These are phyloP conservation scores for Graphilbum sp. DNA, from an alignment of 2,329 filamentous ascomycete species.

Conservation along the genomic window DNA sequence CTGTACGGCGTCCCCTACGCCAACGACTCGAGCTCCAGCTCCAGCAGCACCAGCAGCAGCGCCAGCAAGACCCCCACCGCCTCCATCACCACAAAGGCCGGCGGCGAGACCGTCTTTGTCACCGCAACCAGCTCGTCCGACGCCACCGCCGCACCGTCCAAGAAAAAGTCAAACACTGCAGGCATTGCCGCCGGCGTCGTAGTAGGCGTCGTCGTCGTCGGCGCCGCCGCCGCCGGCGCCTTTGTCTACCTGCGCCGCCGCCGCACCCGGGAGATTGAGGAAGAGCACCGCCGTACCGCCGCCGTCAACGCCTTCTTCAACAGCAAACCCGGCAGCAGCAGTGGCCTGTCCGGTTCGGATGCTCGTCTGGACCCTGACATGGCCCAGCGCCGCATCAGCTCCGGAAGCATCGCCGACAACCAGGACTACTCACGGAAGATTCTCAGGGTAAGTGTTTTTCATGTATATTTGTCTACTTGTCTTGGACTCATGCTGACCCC, in stretches of 20 bases:
- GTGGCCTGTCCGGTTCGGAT: constrained; percentile 58
- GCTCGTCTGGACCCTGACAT: constrained; percentile 76
- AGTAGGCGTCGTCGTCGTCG: constrained; percentile 58
- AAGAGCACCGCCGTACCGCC: constrained; percentile 69
- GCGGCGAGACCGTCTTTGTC: constrained; percentile 10
- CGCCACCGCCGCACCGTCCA: constrained; percentile 1
- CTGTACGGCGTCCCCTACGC: constrained; percentile 20
- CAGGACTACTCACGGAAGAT: constrained; percentile 94
- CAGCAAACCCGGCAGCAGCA: constrained; percentile 43
- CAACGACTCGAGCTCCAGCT: constrained; percentile 10
- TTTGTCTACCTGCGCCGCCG: constrained; percentile 63
- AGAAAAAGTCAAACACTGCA: constrained; percentile 40
- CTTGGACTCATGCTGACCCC: background rate
- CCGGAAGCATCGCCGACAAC: constrained; percentile 93
- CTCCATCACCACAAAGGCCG: constrained; percentile 4
- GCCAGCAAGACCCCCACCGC: constrained; percentile 8
- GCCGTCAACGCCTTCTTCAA: constrained; percentile 63
- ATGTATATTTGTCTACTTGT: background rate
- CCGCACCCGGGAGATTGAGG: constrained; percentile 62
- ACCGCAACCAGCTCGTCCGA: constrained; percentile 10
- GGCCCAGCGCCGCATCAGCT: constrained; percentile 70
- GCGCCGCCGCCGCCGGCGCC: constrained; percentile 46
- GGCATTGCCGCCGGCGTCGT: constrained; percentile 81
- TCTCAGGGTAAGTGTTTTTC: constrained; percentile 54
- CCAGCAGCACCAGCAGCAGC: constrained; percentile 12